phyloP scores from a whole-genome alignment of 805 yeast species.

The Vanderwaltozyma verrucispora region DNA sequence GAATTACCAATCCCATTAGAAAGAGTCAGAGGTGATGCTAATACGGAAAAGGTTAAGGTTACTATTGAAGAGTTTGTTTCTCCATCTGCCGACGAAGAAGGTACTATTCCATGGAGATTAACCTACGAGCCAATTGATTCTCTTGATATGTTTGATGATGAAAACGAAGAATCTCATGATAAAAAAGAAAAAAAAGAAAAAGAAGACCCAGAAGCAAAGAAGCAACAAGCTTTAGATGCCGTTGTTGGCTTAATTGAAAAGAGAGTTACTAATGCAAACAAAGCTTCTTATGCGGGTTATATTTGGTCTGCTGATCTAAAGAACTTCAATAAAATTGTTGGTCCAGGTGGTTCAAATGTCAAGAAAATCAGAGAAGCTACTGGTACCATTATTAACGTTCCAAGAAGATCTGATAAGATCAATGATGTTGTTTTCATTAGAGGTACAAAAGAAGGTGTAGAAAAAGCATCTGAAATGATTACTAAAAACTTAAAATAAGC shows the following conservation, averaged over 20 bases:
- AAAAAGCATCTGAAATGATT: conserved; percentile 36
- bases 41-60: conserved; percentile 34
- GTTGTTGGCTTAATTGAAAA: conserved; percentile 34
- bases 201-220: conserved; percentile 33
- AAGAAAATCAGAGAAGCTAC: conserved; percentile 49
- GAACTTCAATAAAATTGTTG: conserved; percentile 55
- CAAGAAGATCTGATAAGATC: conserved; percentile 44
- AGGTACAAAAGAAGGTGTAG: conserved; percentile 49
- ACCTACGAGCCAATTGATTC: conserved; percentile 30
- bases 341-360: conserved; percentile 65
- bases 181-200: conserved; percentile 36
- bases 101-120: conserved; percentile 56
- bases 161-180: conserved; percentile 21
- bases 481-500: conserved; percentile 18
- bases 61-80: conserved; percentile 32
- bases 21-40: conserved; percentile 28
- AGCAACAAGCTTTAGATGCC: conserved; percentile 35
- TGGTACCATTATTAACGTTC: conserved; percentile 51
- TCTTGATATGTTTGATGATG: conserved; percentile 18
- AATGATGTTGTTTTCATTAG: conserved; percentile 46
- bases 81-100: conserved; percentile 21
- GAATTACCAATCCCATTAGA: conserved; percentile 39
- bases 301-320: conserved; percentile 45
- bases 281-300: conserved; percentile 46
- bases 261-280: conserved; percentile 37